Conservation (phyloP, 495 filamentous ascomycete species). For the Tuber indicum region DNA sequence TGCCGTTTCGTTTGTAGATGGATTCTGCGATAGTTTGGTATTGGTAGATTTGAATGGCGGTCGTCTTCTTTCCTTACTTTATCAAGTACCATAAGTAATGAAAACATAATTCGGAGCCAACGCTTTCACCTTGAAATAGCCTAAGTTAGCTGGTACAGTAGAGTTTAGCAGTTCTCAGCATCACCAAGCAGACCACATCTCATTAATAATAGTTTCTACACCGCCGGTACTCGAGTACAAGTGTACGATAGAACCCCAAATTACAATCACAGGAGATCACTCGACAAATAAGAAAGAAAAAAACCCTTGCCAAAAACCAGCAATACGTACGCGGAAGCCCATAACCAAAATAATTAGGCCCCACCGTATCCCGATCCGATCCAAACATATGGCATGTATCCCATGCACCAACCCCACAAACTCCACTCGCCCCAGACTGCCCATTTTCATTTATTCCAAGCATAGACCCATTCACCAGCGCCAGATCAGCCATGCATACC, state of each 20-base stretch:
- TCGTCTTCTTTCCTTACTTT: background rate
- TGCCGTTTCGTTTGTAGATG: background rate
- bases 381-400: background rate
- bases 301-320: background rate
- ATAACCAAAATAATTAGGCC: background rate
- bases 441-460: background rate
- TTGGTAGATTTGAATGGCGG: background rate
- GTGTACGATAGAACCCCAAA: background rate
- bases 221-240: background rate
- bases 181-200: background rate
- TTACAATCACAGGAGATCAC: background rate
- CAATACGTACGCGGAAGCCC: background rate
- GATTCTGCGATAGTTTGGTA: background rate
- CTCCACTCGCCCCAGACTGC: background rate
- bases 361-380: background rate
- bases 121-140: background rate
- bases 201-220: too few relatives aligned
- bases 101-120: background rate
- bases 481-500: background rate
- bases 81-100: background rate
- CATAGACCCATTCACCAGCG: background rate
- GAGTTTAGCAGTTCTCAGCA: background rate
- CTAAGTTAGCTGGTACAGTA: background rate
- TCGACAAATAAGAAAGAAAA: background rate
- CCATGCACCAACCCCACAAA: background rate